phyloP scores from a whole-genome alignment of 495 filamentous ascomycete species.

The Annulohypoxylon maeteangense region DNA sequence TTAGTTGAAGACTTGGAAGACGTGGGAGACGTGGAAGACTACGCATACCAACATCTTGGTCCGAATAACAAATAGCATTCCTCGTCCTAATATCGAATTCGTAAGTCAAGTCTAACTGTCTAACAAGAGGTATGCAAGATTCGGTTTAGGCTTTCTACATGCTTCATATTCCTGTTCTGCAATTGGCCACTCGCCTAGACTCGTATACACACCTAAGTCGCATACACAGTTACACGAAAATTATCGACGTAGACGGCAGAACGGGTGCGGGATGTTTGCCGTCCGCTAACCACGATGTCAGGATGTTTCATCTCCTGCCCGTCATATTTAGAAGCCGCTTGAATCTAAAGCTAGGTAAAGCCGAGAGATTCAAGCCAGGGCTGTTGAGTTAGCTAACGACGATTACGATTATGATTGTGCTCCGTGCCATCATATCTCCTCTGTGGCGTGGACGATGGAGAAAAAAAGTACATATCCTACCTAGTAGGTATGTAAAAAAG shows the following conservation, averaged over 20 bases:
- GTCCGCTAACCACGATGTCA: conserved; percentile 24
- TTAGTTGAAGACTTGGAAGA: not conserved
- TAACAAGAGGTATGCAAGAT: conserved; percentile 4
- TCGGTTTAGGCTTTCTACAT: conserved; percentile 37
- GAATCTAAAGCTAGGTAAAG: not conserved
- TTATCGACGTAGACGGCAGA: not conserved
- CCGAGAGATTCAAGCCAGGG: conserved; percentile 18
- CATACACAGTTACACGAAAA: not conserved
- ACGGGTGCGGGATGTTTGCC: conserved; percentile 21
- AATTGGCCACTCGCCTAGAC: conserved; percentile 8
- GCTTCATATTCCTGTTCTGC: conserved; percentile 22
- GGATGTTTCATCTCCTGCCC: conserved; percentile 36
- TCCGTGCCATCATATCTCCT: conserved; percentile 21
- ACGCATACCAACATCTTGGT: not conserved
- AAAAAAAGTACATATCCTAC: not conserved
- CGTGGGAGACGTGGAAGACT: not conserved
- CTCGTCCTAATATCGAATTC: conserved; percentile 4
- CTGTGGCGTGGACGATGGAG: conserved; percentile 34
- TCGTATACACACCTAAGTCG: conserved; percentile 21
- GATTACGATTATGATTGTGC: not conserved
- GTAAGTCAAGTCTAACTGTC: conserved; percentile 8
- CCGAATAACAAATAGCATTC: conserved; percentile 35
- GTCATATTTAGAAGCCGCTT: conserved; percentile 32
- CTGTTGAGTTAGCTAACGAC: conserved; percentile 6
- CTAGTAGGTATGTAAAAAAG: not conserved